Base-by-base conservation (phyloP, 768 basidiomycete genomes). In the Tylopilus intermedius region DNA sequence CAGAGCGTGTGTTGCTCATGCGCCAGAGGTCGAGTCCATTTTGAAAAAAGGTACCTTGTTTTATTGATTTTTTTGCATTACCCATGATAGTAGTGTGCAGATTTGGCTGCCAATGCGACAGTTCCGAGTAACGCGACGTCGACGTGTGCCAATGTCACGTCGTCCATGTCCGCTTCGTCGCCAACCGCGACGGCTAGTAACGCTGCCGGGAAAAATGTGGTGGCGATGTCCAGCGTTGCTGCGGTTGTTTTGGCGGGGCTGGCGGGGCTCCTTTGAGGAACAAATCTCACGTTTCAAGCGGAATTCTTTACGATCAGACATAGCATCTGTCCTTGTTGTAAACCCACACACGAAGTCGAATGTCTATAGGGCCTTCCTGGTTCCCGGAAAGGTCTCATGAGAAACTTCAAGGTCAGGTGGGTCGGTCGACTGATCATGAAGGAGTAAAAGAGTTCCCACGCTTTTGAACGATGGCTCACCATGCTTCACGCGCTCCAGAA, bases 1-100 rank as follows among this genome's bases (percentile, higher is more conserved):
- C 8, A 86, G 85, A 63, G 90, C 82, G 15, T 74, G 93, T 24
- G 80, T 80, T 4, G 82, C 82, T 9, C 87, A 89, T 57, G 82
- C 81, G 33, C 84, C 88, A 3, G 79, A 80, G 11, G 73, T 88
- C 3, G 80, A 80, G 50, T 67, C 71, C 3, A 74, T 91, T 40
- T 72, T 99, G 59, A 78, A 79, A 63, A 82, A 81, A 79, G 86
- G 94, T 93, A 63, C 8, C 0, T 50, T 14, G 21, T 35, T n/a
- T n/a, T n/a, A n/a, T n/a, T n/a, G n/a, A n/a, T n/a, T n/a, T n/a
- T n/a, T n/a, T n/a, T n/a, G n/a, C n/a, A n/a, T n/a, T n/a, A n/a
- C n/a, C n/a, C n/a, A n/a, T n/a, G n/a, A n/a, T n/a, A n/a, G n/a
- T 9, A 39, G 38, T 39, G 39, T 11, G 21, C 39, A n/a, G 39